Conservation (phyloP, 2,329 filamentous ascomycete genomes). For the Fusarium sarcochroum region DNA sequence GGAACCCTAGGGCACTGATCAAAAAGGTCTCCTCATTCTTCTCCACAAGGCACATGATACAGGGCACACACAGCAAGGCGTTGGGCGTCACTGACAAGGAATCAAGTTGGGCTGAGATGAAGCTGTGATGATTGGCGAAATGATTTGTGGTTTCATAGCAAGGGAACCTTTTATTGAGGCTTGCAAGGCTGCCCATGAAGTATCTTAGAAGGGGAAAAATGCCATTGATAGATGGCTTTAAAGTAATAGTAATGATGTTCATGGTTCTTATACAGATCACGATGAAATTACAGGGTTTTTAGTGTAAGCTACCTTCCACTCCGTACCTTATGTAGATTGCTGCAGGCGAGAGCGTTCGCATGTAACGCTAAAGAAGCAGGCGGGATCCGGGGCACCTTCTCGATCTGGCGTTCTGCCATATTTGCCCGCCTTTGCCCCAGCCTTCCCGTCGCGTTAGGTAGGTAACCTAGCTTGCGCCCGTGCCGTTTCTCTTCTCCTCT, state of each 20-base stretch:
- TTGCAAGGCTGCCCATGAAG: neutral
- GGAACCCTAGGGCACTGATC: conserved; percentile 48
- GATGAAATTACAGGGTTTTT: conserved; percentile 12
- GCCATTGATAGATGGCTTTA: conserved; percentile 11
- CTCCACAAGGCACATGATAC: conserved; percentile 35
- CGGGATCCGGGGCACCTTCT: conserved; percentile 40
- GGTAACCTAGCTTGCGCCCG: conserved; percentile 33
- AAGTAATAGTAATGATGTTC: conserved; percentile 36
- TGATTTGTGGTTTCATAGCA: conserved; percentile 25
- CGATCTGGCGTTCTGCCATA: conserved; percentile 49
- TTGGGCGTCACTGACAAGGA: conserved; percentile 43
- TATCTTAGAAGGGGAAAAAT: conserved; percentile 9
- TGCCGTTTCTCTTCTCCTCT: conserved; percentile 45
- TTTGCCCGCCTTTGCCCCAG: conserved; percentile 47
- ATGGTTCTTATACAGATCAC: conserved; percentile 3
- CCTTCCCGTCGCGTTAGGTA: conserved; percentile 47
- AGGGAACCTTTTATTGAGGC: conserved; percentile 2
- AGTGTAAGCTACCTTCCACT: neutral
- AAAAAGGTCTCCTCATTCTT: conserved; percentile 14
- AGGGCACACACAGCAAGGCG: conserved; percentile 42
- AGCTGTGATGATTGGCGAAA: conserved; percentile 22
- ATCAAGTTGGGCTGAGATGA: conserved; percentile 33
- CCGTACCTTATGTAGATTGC: conserved; percentile 30
- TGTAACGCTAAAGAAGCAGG: conserved; percentile 39
- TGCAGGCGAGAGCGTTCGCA: conserved; percentile 42